phyloP scores from a whole-genome alignment of 108 stramenopile species.

The Fistulifera solaris region DNA sequence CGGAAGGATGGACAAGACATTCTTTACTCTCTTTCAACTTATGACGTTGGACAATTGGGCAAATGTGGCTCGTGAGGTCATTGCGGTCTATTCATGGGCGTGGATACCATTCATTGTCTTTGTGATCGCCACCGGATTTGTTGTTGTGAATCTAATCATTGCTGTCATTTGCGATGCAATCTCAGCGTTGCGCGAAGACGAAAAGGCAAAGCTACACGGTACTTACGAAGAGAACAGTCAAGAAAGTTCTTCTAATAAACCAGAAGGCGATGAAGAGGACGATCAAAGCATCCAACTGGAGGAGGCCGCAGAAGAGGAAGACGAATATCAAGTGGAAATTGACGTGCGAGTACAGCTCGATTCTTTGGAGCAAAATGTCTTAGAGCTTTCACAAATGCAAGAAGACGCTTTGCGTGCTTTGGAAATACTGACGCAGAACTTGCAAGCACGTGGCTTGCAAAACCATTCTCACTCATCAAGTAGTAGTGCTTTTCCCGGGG shows the following conservation, averaged over 20 bases:
- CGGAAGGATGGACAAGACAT: constrained; percentile 28
- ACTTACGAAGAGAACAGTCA: constrained; percentile 15
- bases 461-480: no score
- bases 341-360: constrained; percentile 24
- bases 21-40: constrained; percentile 49
- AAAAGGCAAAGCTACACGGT: constrained; percentile 45
- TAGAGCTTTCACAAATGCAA: constrained; percentile 32
- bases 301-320: not conserved
- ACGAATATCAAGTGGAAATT: not conserved
- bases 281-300: not conserved
- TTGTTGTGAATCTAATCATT: constrained; percentile 70
- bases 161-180: constrained; percentile 78
- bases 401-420: constrained; percentile 28
- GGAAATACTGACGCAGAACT: not conserved
- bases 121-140: constrained; percentile 65
- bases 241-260: not conserved
- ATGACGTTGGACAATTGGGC: constrained; percentile 61
- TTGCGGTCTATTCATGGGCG: constrained; percentile 39
- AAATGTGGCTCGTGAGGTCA: constrained; percentile 27
- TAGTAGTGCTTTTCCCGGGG: no score
- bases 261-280: constrained; percentile 6
- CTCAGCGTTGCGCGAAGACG: constrained; percentile 32
- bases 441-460: no score
- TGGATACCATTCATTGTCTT: constrained; percentile 52
- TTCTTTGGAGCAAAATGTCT: constrained; percentile 30